Evolutionary conservation across 345 rosid species (phyloP).

Genomic region (Hibiscus tridactylites): DNA sequence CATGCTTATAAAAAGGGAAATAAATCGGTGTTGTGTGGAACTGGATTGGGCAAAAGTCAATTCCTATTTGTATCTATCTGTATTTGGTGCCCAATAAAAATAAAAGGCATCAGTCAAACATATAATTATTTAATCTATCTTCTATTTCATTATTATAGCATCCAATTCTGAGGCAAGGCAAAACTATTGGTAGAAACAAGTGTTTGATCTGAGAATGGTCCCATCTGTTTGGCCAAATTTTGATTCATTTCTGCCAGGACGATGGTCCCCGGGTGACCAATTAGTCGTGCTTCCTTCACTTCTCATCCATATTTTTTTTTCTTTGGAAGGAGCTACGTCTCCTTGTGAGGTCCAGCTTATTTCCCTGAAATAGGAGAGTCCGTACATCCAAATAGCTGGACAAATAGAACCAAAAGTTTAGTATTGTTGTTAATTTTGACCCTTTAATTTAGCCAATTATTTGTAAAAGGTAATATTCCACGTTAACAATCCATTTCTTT

Average conservation of each 20-base stretch:
- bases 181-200: neutral
- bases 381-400: neutral
- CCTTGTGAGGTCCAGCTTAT: neutral
- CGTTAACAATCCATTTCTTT: too few relatives aligned
- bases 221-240: neutral
- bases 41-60: conserved; percentile 3
- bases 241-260: neutral
- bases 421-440: too few relatives aligned
- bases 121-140: neutral
- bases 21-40: neutral
- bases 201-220: neutral
- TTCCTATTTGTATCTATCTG: conserved; percentile 2
- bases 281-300: neutral
- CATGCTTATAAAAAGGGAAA: conserved; percentile 14
- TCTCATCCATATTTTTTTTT: neutral
- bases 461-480: too few relatives aligned
- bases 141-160: neutral
- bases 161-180: neutral
- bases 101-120: neutral
- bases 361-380: neutral
- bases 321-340: neutral
- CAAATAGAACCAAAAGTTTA: neutral
- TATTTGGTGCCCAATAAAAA: conserved; percentile 12
- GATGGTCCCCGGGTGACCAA: neutral
- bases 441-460: too few relatives aligned